These are phyloP conservation scores for Solanum appendiculatum DNA, from an alignment of 257 asterid species.

Conservation along the genomic window DNA sequence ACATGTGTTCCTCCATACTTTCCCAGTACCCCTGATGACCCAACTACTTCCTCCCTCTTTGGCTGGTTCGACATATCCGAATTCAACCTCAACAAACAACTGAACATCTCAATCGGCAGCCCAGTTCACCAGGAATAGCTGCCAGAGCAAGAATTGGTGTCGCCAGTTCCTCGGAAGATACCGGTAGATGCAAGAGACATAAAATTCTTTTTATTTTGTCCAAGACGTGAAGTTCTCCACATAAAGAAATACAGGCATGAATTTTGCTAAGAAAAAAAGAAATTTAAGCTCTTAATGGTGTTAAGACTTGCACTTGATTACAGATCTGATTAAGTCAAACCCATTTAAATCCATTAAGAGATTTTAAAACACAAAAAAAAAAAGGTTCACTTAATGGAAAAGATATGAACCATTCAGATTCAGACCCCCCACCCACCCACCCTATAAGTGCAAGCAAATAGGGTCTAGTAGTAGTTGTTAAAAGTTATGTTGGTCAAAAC, in stretches of 20 bases:
- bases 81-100: neutral
- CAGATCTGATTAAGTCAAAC: neutral
- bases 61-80: neutral
- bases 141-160: neutral
- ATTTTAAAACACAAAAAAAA: neutral
- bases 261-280: neutral
- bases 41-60: neutral
- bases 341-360: neutral
- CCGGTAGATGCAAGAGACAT: neutral
- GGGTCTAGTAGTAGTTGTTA: neutral
- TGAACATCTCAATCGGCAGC: neutral
- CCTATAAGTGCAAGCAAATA: neutral
- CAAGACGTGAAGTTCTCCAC: neutral
- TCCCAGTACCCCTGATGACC: neutral
- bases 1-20: neutral
- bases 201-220: neutral
- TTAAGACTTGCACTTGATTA: neutral
- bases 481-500: neutral
- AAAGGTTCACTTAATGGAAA: neutral
- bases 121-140: neutral
- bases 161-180: neutral
- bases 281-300: neutral
- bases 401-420: neutral
- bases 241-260: neutral
- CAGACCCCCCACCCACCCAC: too few relatives aligned